Evolutionary conservation across 1,284 basidiomycete species (phyloP).

Genomic region (Porodaedalea pini): DNA sequence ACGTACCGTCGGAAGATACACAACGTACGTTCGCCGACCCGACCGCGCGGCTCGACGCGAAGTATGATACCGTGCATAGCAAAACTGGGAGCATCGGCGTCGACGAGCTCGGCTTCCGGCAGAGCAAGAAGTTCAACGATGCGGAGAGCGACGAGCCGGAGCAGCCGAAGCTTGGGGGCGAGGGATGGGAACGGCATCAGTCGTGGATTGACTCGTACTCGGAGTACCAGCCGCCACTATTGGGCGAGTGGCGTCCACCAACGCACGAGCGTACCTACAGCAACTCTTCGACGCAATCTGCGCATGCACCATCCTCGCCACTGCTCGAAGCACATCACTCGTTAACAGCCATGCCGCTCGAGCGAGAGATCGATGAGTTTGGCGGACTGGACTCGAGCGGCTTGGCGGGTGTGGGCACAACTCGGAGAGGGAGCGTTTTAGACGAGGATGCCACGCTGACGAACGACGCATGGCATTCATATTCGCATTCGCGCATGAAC

Average conservation of each 20-base stretch:
- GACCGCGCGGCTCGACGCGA: constrained; percentile 29
- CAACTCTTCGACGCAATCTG: constrained; percentile 8
- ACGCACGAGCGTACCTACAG: constrained; percentile 17
- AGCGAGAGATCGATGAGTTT: constrained; percentile 24
- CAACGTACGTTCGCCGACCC: constrained; percentile 31
- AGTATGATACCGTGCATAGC: constrained; percentile 5
- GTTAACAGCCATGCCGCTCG: constrained; percentile 30
- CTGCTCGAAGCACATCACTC: constrained; percentile 34
- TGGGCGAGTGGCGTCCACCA: constrained; percentile 20
- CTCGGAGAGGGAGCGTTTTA: constrained; percentile 30
- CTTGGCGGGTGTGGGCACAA: constrained; percentile 44
- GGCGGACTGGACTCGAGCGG: constrained; percentile 27
- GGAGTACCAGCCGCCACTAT: constrained; percentile 15
- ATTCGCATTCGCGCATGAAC: background rate
- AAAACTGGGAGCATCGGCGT: constrained; percentile 29
- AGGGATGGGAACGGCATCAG: constrained; percentile 8
- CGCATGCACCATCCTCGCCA: constrained; percentile 24
- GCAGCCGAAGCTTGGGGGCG: constrained; percentile 4
- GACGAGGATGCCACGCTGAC: constrained; percentile 13
- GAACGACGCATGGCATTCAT: too few relatives aligned
- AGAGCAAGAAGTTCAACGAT: constrained; percentile 8
- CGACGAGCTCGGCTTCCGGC: constrained; percentile 13
- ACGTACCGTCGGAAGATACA: constrained; percentile 31
- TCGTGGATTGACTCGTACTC: constrained; percentile 21
- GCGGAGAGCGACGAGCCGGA: constrained; percentile 8